phyloP scores from a whole-genome alignment of 164 flowering plant species.

The Euptelea pleiosperma region DNA sequence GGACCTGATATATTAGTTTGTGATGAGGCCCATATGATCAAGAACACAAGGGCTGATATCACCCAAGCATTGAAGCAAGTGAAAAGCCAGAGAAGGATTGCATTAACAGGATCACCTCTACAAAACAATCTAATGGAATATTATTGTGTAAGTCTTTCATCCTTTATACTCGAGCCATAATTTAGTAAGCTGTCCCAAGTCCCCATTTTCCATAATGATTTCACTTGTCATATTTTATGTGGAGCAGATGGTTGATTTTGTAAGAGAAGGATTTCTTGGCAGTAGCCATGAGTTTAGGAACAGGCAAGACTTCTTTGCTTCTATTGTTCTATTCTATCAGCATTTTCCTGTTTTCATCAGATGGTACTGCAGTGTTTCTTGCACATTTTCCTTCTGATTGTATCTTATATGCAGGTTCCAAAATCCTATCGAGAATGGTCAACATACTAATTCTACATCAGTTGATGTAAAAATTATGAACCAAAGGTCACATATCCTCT shows the following conservation, averaged over 20 bases:
- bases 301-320: slow-evolving; percentile 45
- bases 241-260: slow-evolving; percentile 98
- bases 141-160: slow-evolving; percentile 70
- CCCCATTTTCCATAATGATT: not conserved
- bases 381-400: slow-evolving; percentile 2
- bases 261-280: slow-evolving; percentile 97
- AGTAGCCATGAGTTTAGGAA: slow-evolving; percentile 96
- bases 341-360: slow-evolving; percentile 1
- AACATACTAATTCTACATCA: slow-evolving; percentile 85
- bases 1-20: slow-evolving; percentile 97
- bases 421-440: slow-evolving; percentile 97
- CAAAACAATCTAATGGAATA: slow-evolving; percentile 99
- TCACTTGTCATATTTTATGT: slow-evolving; percentile 13
- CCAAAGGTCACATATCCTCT: slow-evolving; percentile 93
- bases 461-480: slow-evolving; percentile 94
- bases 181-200: not conserved
- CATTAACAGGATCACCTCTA: slow-evolving; percentile 96
- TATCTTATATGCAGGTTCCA: slow-evolving; percentile 65
- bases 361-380: slow-evolving; percentile 5
- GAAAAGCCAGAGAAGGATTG: slow-evolving; percentile 92
- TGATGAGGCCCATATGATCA: slow-evolving; percentile 98
- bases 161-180: not conserved
- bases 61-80: slow-evolving; percentile 94
- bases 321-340: slow-evolving; percentile 1
- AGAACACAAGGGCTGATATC: slow-evolving; percentile 84